A percentile compares a stretch with the other conserved stretches of the same genome.
Conservation (phyloP, 129 eudicot species). For the Arctium minus region DNA sequence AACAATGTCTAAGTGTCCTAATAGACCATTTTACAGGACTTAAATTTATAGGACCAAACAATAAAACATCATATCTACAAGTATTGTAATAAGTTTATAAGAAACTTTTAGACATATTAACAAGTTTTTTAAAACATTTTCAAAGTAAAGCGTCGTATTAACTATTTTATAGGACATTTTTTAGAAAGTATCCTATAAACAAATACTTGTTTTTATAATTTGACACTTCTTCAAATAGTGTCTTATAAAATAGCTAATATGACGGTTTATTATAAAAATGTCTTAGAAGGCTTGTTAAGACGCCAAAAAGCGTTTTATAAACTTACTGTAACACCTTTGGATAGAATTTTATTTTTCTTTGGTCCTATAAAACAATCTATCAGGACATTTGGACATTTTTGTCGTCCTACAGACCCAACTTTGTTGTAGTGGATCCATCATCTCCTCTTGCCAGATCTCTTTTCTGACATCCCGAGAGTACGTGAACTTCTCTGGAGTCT, state of each 20-base stretch:
- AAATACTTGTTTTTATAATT: not conserved
- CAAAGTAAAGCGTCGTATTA: not conserved
- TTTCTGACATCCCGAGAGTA: not conserved
- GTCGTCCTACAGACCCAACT: not conserved
- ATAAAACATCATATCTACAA: not conserved
- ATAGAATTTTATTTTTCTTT: not conserved
- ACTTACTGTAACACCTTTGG: not conserved
- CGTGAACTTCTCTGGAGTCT: not conserved
- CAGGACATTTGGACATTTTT: not conserved
- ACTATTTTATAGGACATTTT: not conserved
- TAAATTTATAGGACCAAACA: not conserved
- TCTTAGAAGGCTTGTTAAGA: not conserved
- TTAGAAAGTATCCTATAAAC: not conserved
- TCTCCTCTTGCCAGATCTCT: not conserved
- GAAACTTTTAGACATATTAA: not conserved
- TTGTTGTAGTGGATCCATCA: not conserved
- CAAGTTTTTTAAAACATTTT: not conserved
- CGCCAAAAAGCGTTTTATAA: not conserved
- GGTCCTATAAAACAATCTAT: not conserved
- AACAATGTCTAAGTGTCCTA: not conserved
- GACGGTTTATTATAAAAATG: not conserved
- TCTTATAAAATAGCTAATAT: not conserved
- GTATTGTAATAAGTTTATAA: not conserved
- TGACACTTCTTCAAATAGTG: not conserved
- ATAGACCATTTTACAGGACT: not conserved